Evolutionary conservation across 352 stramenopile species (phyloP), one percentile per base, ranked within the genome.

Genomic region (Globisporangium nagaii): DNA sequence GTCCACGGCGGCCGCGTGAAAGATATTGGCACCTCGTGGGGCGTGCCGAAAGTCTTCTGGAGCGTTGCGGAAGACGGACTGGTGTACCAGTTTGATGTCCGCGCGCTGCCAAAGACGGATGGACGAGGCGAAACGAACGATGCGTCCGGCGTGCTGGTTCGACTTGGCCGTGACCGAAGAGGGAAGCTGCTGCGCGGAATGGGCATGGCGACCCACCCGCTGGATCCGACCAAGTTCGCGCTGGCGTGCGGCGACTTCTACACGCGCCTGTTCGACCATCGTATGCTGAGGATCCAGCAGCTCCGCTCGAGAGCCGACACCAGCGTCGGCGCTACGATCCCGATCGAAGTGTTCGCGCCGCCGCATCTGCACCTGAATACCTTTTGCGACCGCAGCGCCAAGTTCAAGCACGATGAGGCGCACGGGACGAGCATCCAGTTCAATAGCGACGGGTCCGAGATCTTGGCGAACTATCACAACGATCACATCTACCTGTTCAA

Each of bases 401-500:
- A 72, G 43, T 63, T 62, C 22, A 68, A 60, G 20, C 71, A 90
- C 44, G 72, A 85, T 10, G 71, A 79, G 46, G 71, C 68, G 6
- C 79, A 93, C 51, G 78, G 81, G 13, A 93, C 84, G 20, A 92
- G 81, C 53, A 86, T 93, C 52, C 79, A 86, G 56, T 93, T 90
- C 56, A 90, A 66, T 48, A 78, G 55, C 48, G 71, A 90, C 35
- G 84, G 84, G 15, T 60, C 68, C 0, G 68, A 92, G 41, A 60
- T 93, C 13, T 66, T 93, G 15, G 71, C 80, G 9, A 92, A 88
- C 58, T 93, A 93, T 46, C 84, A 93, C 62, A 90, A 85, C 51
- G 84, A 93, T 42, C 79, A 93, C 37, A 90, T 93, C 55, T 93
- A 93, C 44, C 43, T 91, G 41, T 93, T 90, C 52, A 66, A 75